Evolutionary conservation across 2,329 filamentous ascomycete genomes (phyloP).

Genomic region (Geosmithia putterillii): DNA sequence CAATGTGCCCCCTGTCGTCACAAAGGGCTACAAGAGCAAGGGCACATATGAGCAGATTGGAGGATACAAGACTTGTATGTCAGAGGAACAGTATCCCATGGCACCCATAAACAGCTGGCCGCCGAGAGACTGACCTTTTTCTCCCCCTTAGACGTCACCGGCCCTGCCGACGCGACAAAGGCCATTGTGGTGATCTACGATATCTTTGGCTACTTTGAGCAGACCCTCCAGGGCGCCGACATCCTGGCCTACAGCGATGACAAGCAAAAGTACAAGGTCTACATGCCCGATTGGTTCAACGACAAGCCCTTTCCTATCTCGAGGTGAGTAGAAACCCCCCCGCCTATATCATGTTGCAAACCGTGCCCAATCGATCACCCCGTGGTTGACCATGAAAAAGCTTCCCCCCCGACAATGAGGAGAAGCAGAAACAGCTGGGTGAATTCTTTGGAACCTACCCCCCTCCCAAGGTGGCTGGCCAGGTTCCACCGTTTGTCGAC

Average conservation of each 20-base stretch:
- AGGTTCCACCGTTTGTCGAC: slow-evolving; percentile 42
- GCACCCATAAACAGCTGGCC: neutral
- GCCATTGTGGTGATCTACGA: slow-evolving; percentile 53
- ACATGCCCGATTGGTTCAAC: slow-evolving; percentile 86
- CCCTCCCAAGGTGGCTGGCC: slow-evolving; percentile 31
- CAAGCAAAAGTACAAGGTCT: slow-evolving; percentile 65
- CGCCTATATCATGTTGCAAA: neutral
- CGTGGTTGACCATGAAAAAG: slow-evolving; percentile 11
- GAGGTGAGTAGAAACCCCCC: slow-evolving; percentile 18
- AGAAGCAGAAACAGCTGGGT: slow-evolving; percentile 38
- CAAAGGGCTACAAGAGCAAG: slow-evolving; percentile 40
- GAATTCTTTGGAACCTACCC: slow-evolving; percentile 38
- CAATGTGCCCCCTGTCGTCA: slow-evolving; percentile 45
- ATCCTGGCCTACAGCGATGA: slow-evolving; percentile 44
- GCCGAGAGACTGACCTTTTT: neutral
- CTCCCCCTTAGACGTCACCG: slow-evolving; percentile 32
- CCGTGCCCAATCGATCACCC: neutral
- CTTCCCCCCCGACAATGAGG: slow-evolving; percentile 51
- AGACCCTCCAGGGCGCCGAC: slow-evolving; percentile 59
- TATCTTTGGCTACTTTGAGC: slow-evolving; percentile 59
- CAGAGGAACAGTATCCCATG: no score
- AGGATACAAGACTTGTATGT: slow-evolving; percentile 42
- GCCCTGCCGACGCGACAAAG: slow-evolving; percentile 35
- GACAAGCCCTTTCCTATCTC: slow-evolving; percentile 51
- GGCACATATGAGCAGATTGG: slow-evolving; percentile 44